Evolutionary conservation across 495 filamentous ascomycete species (phyloP), one percentile per base, ranked within the genome.

Genomic region (Podospora australis): DNA sequence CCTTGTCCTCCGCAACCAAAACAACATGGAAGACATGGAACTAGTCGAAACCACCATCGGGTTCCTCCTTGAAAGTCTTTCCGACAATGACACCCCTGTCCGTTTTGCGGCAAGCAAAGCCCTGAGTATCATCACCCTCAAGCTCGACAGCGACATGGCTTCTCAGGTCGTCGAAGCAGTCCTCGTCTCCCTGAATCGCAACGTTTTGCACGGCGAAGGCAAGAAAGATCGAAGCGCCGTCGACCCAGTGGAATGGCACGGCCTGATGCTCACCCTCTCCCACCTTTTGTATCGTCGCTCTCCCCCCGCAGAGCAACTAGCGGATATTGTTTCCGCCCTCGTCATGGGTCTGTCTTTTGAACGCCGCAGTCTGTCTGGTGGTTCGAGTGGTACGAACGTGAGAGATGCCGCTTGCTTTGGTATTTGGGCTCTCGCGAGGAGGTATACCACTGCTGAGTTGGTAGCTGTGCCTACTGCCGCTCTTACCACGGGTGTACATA

Each of bases 351-450:
- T 96, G 35, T 78, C 77, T 7, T 99, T 96, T 54, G 90, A 96
- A 62, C 86, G 91, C 58, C 77, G 88, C 36, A 84, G 82, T 22
- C 70, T 87, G 0, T 87, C 85, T 14, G 94, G 95, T 7, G 78
- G 72, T 8, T 88, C 89, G 3, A 70, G 88, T n/a, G 94, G 94
- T 7, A 82, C 85, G 0, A 96, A 91, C 56, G 94, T 97, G n/a
- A 78, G 92, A 44, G 92, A 99, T 70, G 94, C 94, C 4, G 87
- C 92, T 2, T 94, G 88, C 62, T 96, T 96, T 59, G 92, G 92
- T 23, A 83, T 95, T 22, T 99, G 92, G 92, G 81, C 90, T 1
- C 65, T 97, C 9, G 90, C 90, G 35, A 76, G 92, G 49, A 82
- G 89, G 39, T 99, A 97, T 53, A 83, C 78, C 1, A 96, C 91